A percentile compares a stretch with the other conserved stretches of the same genome.
phyloP scores from a whole-genome alignment of 2,329 filamentous ascomycete genomes.

The Sarocladiaceae sp. region DNA sequence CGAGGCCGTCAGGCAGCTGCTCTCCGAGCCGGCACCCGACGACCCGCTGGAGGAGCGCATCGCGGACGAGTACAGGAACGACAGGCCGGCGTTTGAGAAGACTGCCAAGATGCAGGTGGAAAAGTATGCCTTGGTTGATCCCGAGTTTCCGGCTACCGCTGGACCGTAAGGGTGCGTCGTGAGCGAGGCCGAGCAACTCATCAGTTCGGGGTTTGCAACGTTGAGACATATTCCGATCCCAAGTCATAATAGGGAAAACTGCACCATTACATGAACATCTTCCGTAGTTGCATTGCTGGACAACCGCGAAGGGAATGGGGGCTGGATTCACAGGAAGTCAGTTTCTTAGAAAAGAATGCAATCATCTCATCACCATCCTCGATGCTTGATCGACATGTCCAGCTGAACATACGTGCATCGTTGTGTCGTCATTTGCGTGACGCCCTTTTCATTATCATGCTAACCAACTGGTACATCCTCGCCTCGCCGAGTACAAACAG shows the following conservation, averaged over 20 bases:
- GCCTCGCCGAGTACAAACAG: too few relatives aligned
- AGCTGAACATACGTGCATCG: too few relatives aligned
- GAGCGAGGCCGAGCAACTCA: not conserved
- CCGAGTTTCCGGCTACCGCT: conserved; percentile 28
- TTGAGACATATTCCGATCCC: too few relatives aligned
- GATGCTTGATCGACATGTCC: too few relatives aligned
- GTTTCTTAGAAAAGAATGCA: too few relatives aligned
- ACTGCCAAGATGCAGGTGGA: conserved; percentile 67
- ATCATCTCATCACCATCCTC: too few relatives aligned
- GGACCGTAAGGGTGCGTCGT: conserved; percentile 8
- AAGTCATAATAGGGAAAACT: too few relatives aligned
- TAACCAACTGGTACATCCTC: not conserved
- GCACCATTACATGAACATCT: too few relatives aligned
- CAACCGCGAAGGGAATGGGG: too few relatives aligned
- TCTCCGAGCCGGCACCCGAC: conserved; percentile 78
- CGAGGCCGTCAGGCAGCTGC: conserved; percentile 65
- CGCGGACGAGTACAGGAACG: conserved; percentile 72
- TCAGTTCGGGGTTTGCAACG: too few relatives aligned
- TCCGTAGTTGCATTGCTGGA: too few relatives aligned
- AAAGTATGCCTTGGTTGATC: conserved; percentile 56
- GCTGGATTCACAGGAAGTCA: too few relatives aligned
- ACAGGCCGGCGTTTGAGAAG: conserved; percentile 65
- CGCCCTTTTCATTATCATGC: conserved; percentile 5
- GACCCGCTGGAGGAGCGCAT: conserved; percentile 84
- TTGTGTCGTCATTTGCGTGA: not conserved